Evolutionary conservation across 139 green algal species (phyloP).

Genomic region (Zygnema cylindricum): DNA sequence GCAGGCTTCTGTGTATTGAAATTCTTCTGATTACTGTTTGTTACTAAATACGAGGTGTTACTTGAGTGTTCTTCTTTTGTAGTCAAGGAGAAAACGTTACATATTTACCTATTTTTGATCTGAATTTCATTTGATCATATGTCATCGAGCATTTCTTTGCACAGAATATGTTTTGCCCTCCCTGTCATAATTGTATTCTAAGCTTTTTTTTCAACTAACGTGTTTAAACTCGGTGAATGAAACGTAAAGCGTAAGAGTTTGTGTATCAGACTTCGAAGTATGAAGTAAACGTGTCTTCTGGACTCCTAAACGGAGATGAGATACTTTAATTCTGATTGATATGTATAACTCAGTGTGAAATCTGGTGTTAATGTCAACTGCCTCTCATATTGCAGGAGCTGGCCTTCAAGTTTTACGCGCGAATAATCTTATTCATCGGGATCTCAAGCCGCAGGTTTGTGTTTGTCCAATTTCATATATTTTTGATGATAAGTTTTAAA

Average conservation of each 20-base stretch:
- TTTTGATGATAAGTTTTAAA: no score
- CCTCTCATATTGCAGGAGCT: conserved; percentile 54
- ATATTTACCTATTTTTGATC: no score
- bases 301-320: no score
- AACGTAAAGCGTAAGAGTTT: neutral
- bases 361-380: conserved; percentile 2
- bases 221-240: neutral
- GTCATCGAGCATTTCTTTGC: no score
- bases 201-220: neutral
- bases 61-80: neutral
- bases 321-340: conserved; percentile 1
- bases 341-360: neutral
- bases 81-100: no score
- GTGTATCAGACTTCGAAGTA: neutral
- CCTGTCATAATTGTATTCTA: no score
- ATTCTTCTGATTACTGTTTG: neutral
- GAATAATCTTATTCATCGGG: conserved; percentile 89
- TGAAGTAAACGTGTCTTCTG: neutral
- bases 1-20: neutral
- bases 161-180: no score
- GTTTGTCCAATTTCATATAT: no score
- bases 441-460: conserved; percentile 93
- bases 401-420: conserved; percentile 84
- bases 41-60: neutral
- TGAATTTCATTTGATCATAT: no score